Evolutionary conservation across 176 grass and related monocot species (phyloP).

Genomic region (Lolium rigidum): DNA sequence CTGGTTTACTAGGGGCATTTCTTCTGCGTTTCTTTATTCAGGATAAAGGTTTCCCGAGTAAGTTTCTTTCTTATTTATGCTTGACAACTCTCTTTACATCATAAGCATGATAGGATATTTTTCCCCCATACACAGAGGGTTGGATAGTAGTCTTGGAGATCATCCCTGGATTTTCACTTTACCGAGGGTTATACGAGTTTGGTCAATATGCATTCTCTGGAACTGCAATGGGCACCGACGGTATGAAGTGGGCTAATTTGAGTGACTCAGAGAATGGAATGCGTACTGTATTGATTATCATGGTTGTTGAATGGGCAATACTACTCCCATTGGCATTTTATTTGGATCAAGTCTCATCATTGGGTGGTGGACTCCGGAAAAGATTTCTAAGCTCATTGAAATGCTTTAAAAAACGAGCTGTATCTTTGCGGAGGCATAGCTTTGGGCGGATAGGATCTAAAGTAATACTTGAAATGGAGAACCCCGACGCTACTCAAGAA

Average conservation of each 20-base stretch:
- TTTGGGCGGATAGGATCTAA: slow-evolving; percentile 61
- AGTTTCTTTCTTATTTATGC: slow-evolving; percentile 36
- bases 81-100: slow-evolving; percentile 5
- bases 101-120: slow-evolving; percentile 23
- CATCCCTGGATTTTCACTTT: slow-evolving; percentile 88
- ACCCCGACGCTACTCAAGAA: slow-evolving; percentile 63
- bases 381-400: slow-evolving; percentile 59
- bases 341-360: slow-evolving; percentile 63
- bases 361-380: slow-evolving; percentile 50
- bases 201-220: slow-evolving; percentile 62
- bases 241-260: slow-evolving; percentile 83
- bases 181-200: slow-evolving; percentile 80
- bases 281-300: slow-evolving; percentile 74
- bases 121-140: slow-evolving; percentile 56
- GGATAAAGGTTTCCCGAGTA: slow-evolving; percentile 76
- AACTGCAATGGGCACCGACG: slow-evolving; percentile 55
- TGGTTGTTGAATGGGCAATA: slow-evolving; percentile 77
- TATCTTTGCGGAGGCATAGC: slow-evolving; percentile 50
- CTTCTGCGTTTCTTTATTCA: slow-evolving; percentile 75
- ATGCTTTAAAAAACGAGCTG: slow-evolving; percentile 51
- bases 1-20: slow-evolving; percentile 75
- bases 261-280: slow-evolving; percentile 66
- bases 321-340: slow-evolving; percentile 71
- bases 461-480: slow-evolving; percentile 76
- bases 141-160: slow-evolving; percentile 90